A percentile compares a stretch with the other conserved stretches of the same genome.
Evolutionary conservation across 1,284 basidiomycete genomes (phyloP).

Genomic region (Cryptococcus sp.): DNA sequence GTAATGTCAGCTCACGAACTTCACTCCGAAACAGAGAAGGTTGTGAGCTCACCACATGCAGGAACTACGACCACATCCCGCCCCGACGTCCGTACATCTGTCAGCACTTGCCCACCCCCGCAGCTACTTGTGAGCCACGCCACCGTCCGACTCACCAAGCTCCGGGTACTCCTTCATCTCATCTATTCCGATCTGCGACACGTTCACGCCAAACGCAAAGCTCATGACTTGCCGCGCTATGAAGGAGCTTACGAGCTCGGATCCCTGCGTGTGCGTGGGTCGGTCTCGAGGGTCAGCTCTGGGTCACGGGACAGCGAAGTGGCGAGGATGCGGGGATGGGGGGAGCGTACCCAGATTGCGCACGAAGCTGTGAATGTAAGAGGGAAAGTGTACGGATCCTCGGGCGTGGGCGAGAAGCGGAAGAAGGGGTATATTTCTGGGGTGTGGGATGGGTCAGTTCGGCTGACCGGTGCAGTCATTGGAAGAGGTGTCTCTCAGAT

Average conservation of each 20-base stretch:
- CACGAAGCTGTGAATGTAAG: conserved; percentile 56
- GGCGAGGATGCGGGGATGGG: neutral
- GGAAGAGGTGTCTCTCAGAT: neutral
- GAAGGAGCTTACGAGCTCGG: conserved; percentile 54
- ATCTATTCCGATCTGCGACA: conserved; percentile 55
- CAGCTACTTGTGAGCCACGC: neutral
- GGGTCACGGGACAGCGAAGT: neutral
- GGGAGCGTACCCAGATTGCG: conserved; percentile 53
- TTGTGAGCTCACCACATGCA: conserved; percentile 30
- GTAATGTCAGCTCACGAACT: neutral
- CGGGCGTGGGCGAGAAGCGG: conserved; percentile 51
- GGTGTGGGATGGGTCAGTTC: neutral
- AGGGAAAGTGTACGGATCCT: conserved; percentile 58
- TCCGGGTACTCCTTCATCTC: conserved; percentile 56
- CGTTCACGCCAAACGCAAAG: conserved; percentile 52
- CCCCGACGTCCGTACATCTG: too few relatives aligned
- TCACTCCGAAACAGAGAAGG: neutral
- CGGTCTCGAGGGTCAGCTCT: neutral
- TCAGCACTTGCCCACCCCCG: too few relatives aligned
- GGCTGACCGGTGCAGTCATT: neutral
- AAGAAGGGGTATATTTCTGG: conserved; percentile 58
- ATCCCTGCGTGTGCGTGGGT: conserved; percentile 23
- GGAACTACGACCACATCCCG: conserved; percentile 30
- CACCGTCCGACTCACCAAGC: conserved; percentile 29
- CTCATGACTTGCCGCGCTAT: conserved; percentile 53